Base-by-base conservation (phyloP, 495 filamentous ascomycete species). In the Penicillium odoratum region DNA sequence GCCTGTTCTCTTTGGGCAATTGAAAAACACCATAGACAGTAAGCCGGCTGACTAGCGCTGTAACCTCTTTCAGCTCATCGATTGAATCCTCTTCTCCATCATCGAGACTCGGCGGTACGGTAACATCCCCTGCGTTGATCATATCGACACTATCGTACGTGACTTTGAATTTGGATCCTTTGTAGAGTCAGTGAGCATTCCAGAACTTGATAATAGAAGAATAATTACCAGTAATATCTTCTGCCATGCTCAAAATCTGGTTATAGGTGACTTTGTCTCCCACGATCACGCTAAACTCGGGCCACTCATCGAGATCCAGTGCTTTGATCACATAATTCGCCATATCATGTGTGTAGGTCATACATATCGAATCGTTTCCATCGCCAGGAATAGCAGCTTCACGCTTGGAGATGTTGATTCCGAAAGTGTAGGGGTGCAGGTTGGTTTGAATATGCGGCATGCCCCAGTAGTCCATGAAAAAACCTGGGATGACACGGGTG, bases 391-490 rank as follows among this genome's bases (percentile, higher is more conserved):
- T 83, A 7, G 71, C 78, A 9, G 82, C 82, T 21, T 58, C 62
- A 45, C 74, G 69, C 63, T 72, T 70, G 1, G 65, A 36, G 4
- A 83, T 74, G 59, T 85, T 76, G 15, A 83, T 58, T 15, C 80
- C 74, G 16, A 83, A 68, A 1, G 67, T 66, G 7, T 67, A 65
- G 3, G 73, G 78, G 6, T 64, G 54, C 7, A 76, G 63, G 58
- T 82, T 65, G 25, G 77, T 79, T 56, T 65, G 58, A 45, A 78
- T 58, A 31, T 69, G 51, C 18, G 79, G 81, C 68, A 81, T 74
- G 31, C 75, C 78, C 66, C 69, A 84, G 62, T 82, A 83, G 60
- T 86, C 81, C 67, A 83, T 75, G 58, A 84, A 83, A 62, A 74
- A 78, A 3, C 81, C 83, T 28, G 73, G 78, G 38, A 73, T 67